phyloP scores from a whole-genome alignment of 2,329 filamentous ascomycete genomes.

The Hypoxylon rubiginosum region DNA sequence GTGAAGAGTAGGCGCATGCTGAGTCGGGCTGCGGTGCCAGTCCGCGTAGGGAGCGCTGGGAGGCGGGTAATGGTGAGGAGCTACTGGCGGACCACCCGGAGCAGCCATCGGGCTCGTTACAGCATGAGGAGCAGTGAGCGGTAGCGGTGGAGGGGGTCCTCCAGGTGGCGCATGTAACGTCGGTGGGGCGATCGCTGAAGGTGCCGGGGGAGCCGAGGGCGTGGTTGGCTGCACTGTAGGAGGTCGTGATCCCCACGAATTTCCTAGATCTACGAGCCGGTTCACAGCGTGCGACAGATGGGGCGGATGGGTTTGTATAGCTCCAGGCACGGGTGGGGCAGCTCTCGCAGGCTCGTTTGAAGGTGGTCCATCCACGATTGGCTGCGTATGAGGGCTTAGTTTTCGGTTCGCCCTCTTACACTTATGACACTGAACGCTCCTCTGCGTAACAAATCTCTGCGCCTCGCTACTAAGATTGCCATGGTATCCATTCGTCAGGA shows the following conservation, averaged over 20 bases:
- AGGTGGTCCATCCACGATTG: constrained; percentile 49
- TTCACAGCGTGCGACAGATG: constrained; percentile 43
- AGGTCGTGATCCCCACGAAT: constrained; percentile 44
- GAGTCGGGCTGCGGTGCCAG: constrained; percentile 66
- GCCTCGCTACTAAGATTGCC: constrained; percentile 68
- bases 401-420: constrained; percentile 71
- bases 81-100: constrained; percentile 53
- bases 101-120: constrained; percentile 53
- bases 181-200: constrained; percentile 41
- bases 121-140: constrained; percentile 45
- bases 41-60: constrained; percentile 57
- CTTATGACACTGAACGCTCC: constrained; percentile 80
- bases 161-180: constrained; percentile 46
- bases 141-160: constrained; percentile 45
- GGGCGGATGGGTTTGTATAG: constrained; percentile 46
- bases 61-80: constrained; percentile 57
- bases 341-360: constrained; percentile 44
- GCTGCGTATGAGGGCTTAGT: constrained; percentile 53
- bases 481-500: constrained; percentile 65
- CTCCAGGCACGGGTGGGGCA: constrained; percentile 46
- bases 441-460: constrained; percentile 70
- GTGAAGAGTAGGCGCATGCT: constrained; percentile 62
- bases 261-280: constrained; percentile 43
- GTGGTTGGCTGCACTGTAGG: constrained; percentile 40
- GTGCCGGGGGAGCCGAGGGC: constrained; percentile 32